phyloP scores from a whole-genome alignment of 176 grass and related monocot genomes.

The Carex myosuroides region DNA sequence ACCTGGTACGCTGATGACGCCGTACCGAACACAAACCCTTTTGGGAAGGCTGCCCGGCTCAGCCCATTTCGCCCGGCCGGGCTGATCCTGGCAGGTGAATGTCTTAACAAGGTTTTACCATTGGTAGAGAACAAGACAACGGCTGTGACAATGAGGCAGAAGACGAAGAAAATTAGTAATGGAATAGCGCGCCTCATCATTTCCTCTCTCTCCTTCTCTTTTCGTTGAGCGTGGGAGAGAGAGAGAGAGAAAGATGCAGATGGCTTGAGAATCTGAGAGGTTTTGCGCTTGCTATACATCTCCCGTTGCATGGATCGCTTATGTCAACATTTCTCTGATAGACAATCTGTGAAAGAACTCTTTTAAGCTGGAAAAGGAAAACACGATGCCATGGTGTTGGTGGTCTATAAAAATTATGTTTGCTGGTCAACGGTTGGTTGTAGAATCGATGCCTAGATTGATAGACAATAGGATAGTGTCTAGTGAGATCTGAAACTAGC shows the following conservation, averaged over 20 bases:
- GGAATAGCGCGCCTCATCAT: background rate
- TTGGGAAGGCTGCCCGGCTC: constrained; percentile 33
- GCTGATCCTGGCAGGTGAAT: background rate
- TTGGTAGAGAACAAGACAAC: background rate
- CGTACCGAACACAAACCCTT: constrained; percentile 39
- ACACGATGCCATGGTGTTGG: no score
- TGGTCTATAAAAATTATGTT: background rate
- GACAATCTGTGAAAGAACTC: background rate
- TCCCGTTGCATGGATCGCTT: background rate
- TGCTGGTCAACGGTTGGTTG: background rate
- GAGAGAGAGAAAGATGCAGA: constrained; percentile 8
- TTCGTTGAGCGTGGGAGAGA: background rate
- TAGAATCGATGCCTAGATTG: background rate
- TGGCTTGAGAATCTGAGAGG: constrained; percentile 10
- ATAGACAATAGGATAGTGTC: background rate
- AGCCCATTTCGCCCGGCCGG: constrained; percentile 24
- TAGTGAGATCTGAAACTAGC: background rate
- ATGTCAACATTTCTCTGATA: background rate
- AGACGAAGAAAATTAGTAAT: constrained; percentile 8
- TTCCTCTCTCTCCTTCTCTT: background rate
- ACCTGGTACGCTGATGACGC: constrained; percentile 51
- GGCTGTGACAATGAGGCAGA: constrained; percentile 15
- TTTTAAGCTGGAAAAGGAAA: no score
- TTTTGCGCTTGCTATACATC: constrained; percentile 16
- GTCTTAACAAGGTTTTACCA: background rate